Evolutionary conservation across 2,329 filamentous ascomycete species (phyloP).

Genomic region (Aspergillus ibericus): DNA sequence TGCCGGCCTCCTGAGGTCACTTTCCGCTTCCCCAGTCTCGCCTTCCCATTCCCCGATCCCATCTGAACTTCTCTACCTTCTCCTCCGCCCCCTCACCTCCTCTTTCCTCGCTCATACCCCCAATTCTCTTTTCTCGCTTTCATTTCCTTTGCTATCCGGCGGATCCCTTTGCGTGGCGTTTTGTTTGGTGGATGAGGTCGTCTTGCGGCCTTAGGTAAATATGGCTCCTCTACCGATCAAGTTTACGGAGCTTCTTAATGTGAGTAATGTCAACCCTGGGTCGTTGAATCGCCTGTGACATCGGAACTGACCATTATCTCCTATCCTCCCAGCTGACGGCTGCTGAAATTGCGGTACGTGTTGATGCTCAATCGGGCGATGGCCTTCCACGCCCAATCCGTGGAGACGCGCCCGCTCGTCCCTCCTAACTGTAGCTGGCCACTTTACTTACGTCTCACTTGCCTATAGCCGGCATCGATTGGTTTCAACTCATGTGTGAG

Average conservation of each 20-base stretch:
- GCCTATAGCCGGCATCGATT: slow-evolving; percentile 65
- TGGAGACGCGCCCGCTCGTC: slow-evolving; percentile 11
- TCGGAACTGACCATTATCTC: slow-evolving; percentile 34
- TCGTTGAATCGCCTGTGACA: neutral
- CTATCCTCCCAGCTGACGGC: slow-evolving; percentile 49
- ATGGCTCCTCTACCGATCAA: slow-evolving; percentile 77
- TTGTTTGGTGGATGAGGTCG: slow-evolving; percentile 44
- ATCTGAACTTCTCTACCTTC: slow-evolving; percentile 2
- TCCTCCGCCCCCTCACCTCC: slow-evolving; percentile 17
- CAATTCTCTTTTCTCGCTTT: slow-evolving; percentile 18
- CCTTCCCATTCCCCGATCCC: slow-evolving; percentile 17
- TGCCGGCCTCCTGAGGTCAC: slow-evolving; percentile 44
- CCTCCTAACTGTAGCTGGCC: neutral
- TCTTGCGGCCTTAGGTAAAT: slow-evolving; percentile 45
- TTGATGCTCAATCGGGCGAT: slow-evolving; percentile 11
- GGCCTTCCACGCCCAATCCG: slow-evolving; percentile 7
- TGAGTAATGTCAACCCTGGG: slow-evolving; percentile 46
- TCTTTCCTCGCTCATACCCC: slow-evolving; percentile 12
- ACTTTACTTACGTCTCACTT: slow-evolving; percentile 27
- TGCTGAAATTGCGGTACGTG: slow-evolving; percentile 55
- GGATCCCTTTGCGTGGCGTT: slow-evolving; percentile 40
- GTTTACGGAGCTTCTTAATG: slow-evolving; percentile 87
- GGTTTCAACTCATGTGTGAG: slow-evolving; percentile 85
- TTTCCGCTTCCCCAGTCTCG: slow-evolving; percentile 35
- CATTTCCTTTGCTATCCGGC: slow-evolving; percentile 20